Base-by-base conservation (phyloP, 805 yeast species). In the Candida alai region DNA sequence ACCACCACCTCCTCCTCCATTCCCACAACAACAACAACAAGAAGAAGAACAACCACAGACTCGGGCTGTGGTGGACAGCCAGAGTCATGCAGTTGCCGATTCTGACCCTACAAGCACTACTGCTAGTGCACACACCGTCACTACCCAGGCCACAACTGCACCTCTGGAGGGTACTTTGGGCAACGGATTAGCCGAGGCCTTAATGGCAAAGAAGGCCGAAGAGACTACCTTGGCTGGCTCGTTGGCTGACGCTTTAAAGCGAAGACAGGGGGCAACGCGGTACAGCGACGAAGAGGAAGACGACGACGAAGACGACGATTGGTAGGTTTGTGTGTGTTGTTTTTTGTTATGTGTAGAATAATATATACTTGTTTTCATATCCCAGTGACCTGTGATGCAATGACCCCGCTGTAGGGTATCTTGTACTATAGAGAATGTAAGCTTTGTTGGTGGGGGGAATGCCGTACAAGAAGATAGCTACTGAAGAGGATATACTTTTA, bases 241-340 rank as follows among this genome's bases (percentile, higher is more conserved):
- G 5, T 65, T 88, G 39, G 96, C 96, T 1, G 86, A 84, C 40
- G 96, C 96, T 1, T 72, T 88, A 47, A 84, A 82, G 53, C 84
- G 79, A 34, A 74, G 93, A 54, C 65, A 62, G 39, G 70, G 62
- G 8, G 86, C 86, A 3, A 75, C 86, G 11, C 72, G 74, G 40
- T 74, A 76, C 62, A 83, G 76, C 24, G 77, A 80, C 41, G 86
- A 78, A 36, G 88, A 78, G 11, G 89, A 81, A 36, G 82, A 73
- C 2, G 84, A 75, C 2, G 83, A 74, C 14, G 80, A 78, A 30
- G 82, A 74, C 25, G 86, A 79, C 30, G 32, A 29, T 20, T 29
- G 32, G 32, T 29, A 29, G 32, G 19, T 5, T 8, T 14, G n/a
- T 15, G 5, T 28, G n/a, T 8, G 15, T 15, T 51, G 50, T 48